phyloP scores from a whole-genome alignment of 2,329 filamentous ascomycete species.

The Pseudogymnoascus sp. region DNA sequence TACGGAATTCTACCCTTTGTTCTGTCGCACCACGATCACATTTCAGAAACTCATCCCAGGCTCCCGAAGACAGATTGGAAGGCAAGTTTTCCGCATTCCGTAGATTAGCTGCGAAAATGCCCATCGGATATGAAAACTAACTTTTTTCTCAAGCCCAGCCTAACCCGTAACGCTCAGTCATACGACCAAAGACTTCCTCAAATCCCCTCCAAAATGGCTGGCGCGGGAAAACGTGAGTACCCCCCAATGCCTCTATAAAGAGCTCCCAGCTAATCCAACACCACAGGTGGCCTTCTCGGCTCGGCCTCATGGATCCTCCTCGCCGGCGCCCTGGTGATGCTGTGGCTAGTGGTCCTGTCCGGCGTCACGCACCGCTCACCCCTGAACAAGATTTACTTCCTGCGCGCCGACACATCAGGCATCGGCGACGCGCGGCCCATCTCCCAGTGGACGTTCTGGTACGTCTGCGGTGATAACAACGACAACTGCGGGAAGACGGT shows the following conservation, averaged over 20 bases:
- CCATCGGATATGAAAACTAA: background rate
- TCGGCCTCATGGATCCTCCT: conserved; percentile 52
- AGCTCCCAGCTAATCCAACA: background rate
- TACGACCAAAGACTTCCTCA: background rate
- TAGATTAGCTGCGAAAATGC: background rate
- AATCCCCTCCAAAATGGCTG: background rate
- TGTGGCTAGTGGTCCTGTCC: conserved; percentile 58
- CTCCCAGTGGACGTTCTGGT: conserved; percentile 88
- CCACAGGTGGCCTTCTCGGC: conserved; percentile 46
- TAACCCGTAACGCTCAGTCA: background rate
- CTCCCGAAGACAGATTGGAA: background rate
- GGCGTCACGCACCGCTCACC: conserved; percentile 47
- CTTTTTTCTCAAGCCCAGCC: background rate
- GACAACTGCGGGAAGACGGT: conserved; percentile 56
- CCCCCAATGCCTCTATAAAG: background rate
- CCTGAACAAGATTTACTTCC: conserved; percentile 74
- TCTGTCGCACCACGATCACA: background rate
- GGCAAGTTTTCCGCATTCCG: background rate
- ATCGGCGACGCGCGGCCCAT: conserved; percentile 57
- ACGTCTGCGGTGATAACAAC: conserved; percentile 61
- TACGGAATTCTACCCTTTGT: background rate
- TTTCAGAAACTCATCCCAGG: background rate
- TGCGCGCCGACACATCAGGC: conserved; percentile 66
- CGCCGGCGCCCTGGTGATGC: conserved; percentile 52
- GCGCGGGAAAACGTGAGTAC: background rate